Conservation (phyloP, 306 rosid genomes). For the Glycine latifolia region DNA sequence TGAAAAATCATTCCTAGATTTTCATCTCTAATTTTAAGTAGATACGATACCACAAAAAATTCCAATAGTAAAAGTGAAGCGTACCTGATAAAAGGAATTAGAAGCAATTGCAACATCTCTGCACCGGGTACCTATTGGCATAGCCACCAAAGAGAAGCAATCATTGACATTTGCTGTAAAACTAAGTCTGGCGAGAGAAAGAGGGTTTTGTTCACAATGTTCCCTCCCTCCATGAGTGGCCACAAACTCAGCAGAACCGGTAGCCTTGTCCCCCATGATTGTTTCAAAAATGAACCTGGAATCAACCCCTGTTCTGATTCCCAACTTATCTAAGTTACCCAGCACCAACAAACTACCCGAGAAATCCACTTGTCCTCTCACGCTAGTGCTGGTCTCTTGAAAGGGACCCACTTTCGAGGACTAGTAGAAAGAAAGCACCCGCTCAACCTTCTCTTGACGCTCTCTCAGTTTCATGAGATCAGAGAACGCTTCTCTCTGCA, state of each 20-base stretch:
- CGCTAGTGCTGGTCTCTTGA: conserved; percentile 64
- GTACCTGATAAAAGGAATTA: conserved; percentile 68
- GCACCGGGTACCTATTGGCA: conserved; percentile 84
- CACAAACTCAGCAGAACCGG: conserved; percentile 74
- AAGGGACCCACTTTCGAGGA: conserved; percentile 76
- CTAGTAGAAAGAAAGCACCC: conserved; percentile 69
- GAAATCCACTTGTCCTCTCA: conserved; percentile 77
- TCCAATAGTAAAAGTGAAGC: neutral
- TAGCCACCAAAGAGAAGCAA: conserved; percentile 71
- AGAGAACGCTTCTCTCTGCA: conserved; percentile 88
- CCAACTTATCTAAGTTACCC: conserved; percentile 55
- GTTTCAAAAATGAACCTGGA: conserved; percentile 80
- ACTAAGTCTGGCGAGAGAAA: conserved; percentile 70
- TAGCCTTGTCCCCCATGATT: conserved; percentile 57
- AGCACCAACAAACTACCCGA: conserved; percentile 66
- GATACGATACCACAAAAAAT: neutral
- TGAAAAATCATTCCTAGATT: neutral
- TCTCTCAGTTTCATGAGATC: conserved; percentile 90
- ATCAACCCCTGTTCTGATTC: conserved; percentile 74
- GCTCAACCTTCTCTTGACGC: conserved; percentile 91
- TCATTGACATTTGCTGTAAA: conserved; percentile 62
- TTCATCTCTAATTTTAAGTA: conserved; percentile 10
- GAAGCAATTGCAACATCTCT: conserved; percentile 72
- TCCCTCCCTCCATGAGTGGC: conserved; percentile 59
- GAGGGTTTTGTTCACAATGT: conserved; percentile 56